phyloP scores from a whole-genome alignment of 202 grass and related monocot genomes.

The Hordeum pubiflorum region DNA sequence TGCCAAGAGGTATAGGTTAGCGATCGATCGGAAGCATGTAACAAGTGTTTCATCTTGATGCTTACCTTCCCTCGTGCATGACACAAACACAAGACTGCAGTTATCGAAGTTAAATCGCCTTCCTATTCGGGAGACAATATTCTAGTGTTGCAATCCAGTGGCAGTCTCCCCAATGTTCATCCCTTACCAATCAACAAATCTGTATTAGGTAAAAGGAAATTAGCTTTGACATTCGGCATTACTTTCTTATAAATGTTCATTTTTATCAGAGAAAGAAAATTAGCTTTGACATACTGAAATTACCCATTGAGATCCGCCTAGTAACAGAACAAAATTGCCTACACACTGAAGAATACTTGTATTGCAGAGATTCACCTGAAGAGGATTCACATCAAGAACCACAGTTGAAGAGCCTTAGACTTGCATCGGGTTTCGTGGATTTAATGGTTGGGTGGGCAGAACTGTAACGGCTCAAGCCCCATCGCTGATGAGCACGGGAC shows the following conservation, averaged over 20 bases:
- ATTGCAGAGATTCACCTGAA: constrained; percentile 39
- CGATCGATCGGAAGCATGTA: background rate
- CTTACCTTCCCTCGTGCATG: constrained; percentile 63
- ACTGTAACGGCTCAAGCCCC: constrained; percentile 41
- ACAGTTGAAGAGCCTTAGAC: constrained; percentile 7
- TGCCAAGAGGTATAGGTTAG: background rate
- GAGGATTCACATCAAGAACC: constrained; percentile 24
- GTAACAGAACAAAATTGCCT: constrained; percentile 32
- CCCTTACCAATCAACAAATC: too few species aligned
- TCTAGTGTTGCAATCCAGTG: too few species aligned
- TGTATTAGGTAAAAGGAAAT: too few species aligned
- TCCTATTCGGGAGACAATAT: too few species aligned
- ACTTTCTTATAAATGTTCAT: too few species aligned
- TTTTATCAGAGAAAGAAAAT: too few species aligned
- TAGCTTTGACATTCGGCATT: too few species aligned
- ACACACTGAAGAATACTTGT: constrained; percentile 56
- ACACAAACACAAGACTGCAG: constrained; percentile 61
- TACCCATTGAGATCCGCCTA: constrained; percentile 7
- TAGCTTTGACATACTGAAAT: background rate
- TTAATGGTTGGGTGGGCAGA: constrained; percentile 44
- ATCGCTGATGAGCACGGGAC: constrained; percentile 31
- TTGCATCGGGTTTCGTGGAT: constrained; percentile 40
- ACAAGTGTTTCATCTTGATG: background rate
- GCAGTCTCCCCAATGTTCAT: constrained; percentile 1
- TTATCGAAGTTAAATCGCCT: constrained; percentile 25